Base-by-base conservation (phyloP, 2,329 filamentous ascomycete species). In the Lecanicillium sp. region DNA sequence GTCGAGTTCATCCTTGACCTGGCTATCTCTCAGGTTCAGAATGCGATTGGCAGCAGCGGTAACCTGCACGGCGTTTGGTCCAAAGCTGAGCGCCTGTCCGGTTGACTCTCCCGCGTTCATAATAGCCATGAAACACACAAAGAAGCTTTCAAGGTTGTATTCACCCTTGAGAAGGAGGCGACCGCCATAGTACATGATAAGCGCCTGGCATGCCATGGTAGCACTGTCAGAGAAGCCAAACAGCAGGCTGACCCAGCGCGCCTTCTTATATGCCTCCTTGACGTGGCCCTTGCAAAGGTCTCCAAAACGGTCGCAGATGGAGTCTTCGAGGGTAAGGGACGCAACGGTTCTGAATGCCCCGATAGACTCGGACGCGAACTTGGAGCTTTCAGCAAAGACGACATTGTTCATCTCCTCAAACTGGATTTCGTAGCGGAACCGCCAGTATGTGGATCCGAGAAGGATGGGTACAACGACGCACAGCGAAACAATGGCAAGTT, bases 321-420 rank as follows among this genome's bases (percentile, higher is more conserved):
- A 64, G 41, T 79, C 69, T 53, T 88, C 84, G 51, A 88, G 73
- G 1, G 79, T 84, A 14, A 88, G 65, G 1, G 81, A 72, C 0
- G 79, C 65, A 5, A 88, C 84, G 0, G 84, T 88, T 9, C 84
- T 71, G 55, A 86, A 85, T 0, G 83, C 83, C 2, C 78, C 72
- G 29, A 88, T 84, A 4, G 82, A 75, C 55, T 89, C 84, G 1
- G 81, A 75, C 0, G 81, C 84, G 48, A 87, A 87, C 49, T 84
- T 77, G 15, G 83, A 84, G 50, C 80, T 86, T 47, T 82, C 76
- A 13, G 74, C 70, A 47, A 86, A 87, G 0, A 86, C 79, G 10
- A 69, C 70, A 1, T 74, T 71, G 46, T 83, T 84, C 68, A 84
- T 74, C 48, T 74, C 69, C 44, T 84, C 80, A 43, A 87, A 85